These are phyloP conservation scores for Blastocystis sp. DNA, from an alignment of 352 stramenopile genomes.

Conservation along the genomic window DNA sequence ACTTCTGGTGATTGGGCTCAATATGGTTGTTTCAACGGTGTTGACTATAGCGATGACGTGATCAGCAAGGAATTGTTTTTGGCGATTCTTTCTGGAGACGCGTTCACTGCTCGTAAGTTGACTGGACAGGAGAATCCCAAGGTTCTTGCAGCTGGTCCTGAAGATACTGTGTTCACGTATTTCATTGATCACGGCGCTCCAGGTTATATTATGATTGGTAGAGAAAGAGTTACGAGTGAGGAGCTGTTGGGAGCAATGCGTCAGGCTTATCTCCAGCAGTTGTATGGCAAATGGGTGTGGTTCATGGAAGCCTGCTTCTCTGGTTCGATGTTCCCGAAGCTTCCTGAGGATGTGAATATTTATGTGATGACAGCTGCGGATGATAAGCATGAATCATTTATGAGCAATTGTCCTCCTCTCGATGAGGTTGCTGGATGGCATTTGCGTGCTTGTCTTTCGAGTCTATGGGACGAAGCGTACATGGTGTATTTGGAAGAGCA, in stretches of 20 bases:
- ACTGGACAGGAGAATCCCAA: conserved; percentile 52
- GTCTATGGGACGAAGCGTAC: not conserved
- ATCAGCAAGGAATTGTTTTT: conserved; percentile 17
- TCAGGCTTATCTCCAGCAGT: not conserved
- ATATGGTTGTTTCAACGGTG: not conserved
- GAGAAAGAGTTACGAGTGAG: not conserved
- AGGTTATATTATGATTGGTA: not conserved
- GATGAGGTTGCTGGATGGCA: not conserved
- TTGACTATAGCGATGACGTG: conserved; percentile 4
- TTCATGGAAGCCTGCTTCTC: conserved; percentile 51
- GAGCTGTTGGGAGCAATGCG: not conserved
- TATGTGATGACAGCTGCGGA: conserved; percentile 42
- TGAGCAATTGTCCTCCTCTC: conserved; percentile 44
- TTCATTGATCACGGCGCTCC: conserved; percentile 36
- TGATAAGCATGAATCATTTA: not conserved
- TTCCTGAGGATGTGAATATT: not conserved
- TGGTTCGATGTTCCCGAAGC: conserved; percentile 24
- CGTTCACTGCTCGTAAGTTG: not conserved
- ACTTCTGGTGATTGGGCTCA: not conserved
- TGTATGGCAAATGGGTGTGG: conserved; percentile 38
- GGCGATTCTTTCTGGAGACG: not conserved
- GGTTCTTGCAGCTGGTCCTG: not conserved
- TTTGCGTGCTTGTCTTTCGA: not conserved
- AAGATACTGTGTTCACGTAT: conserved; percentile 51
- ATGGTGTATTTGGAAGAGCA: not conserved